Percentiles rank a stretch among this genome's conserved stretches.
phyloP scores from a whole-genome alignment of 2,329 filamentous ascomycete species.

The Penicillium decumbens region DNA sequence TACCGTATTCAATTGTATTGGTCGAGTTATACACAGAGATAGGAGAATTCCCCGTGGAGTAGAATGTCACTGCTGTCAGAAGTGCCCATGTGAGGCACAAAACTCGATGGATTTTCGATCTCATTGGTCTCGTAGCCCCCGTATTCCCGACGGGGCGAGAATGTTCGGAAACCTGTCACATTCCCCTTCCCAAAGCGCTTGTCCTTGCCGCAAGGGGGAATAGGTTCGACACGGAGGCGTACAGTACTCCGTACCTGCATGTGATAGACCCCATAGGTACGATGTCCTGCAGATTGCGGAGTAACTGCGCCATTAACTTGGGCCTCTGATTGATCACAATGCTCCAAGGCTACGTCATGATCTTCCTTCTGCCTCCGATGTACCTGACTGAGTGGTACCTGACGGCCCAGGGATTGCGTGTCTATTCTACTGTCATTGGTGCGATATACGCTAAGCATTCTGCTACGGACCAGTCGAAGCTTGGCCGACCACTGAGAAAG shows the following conservation, averaged over 20 bases:
- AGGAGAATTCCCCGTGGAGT: background rate
- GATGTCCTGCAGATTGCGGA: background rate
- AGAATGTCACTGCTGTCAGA: conserved; percentile 2
- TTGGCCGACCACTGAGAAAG: conserved; percentile 11
- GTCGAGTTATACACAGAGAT: background rate
- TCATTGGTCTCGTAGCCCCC: background rate
- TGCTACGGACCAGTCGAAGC: conserved; percentile 4
- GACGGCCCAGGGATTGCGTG: conserved; percentile 19
- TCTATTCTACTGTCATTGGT: conserved; percentile 14
- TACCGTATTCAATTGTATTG: background rate
- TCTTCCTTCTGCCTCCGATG: conserved; percentile 2
- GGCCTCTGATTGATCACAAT: background rate
- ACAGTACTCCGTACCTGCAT: conserved; percentile 6
- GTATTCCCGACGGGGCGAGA: conserved; percentile 4
- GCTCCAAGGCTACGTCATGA: background rate
- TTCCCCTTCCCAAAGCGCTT: conserved; percentile 11
- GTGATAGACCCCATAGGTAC: conserved; percentile 1
- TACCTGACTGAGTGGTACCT: conserved; percentile 8
- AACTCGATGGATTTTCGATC: background rate
- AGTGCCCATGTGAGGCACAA: background rate
- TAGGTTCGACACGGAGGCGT: background rate
- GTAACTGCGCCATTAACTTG: background rate
- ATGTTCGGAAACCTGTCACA: conserved; percentile 15
- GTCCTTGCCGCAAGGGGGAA: conserved; percentile 6
- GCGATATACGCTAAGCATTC: conserved; percentile 20